Evolutionary conservation across 148 eudicot species (phyloP).

Genomic region (Rhododendron vialii): DNA sequence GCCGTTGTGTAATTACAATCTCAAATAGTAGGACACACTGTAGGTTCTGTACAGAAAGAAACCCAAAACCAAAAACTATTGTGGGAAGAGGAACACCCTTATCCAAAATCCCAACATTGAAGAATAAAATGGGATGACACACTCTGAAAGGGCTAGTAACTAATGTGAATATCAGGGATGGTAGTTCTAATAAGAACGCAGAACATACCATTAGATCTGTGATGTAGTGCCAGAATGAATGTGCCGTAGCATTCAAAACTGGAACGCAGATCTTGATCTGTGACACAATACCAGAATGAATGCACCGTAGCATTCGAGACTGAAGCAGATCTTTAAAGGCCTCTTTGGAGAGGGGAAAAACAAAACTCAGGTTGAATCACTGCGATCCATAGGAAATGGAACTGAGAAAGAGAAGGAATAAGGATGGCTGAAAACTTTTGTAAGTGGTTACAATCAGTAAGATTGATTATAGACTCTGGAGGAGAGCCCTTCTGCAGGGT

Average conservation of each 20-base stretch:
- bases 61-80: constrained; percentile 31
- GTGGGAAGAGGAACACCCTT: constrained; percentile 35
- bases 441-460: constrained; percentile 18
- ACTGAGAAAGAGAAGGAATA: constrained; percentile 26
- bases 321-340: constrained; percentile 55
- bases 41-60: constrained; percentile 53
- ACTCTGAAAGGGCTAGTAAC: constrained; percentile 17
- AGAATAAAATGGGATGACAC: constrained; percentile 38
- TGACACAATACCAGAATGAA: constrained; percentile 34
- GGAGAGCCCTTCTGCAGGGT: constrained; percentile 87
- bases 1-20: constrained; percentile 74
- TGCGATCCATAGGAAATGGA: constrained; percentile 40
- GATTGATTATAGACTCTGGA: constrained; percentile 63
- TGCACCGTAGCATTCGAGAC: constrained; percentile 44
- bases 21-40: constrained; percentile 30
- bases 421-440: constrained; percentile 21
- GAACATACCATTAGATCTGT: constrained; percentile 37
- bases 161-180: constrained; percentile 15
- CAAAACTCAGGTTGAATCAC: constrained; percentile 67
- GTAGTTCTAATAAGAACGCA: constrained; percentile 32
- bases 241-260: constrained; percentile 44
- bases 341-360: constrained; percentile 18
- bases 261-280: constrained; percentile 55
- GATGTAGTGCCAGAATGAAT: constrained; percentile 36
- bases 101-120: constrained; percentile 38